These are phyloP conservation scores for Magnolia changhungtana DNA, from an alignment of 164 flowering plant species.

Conservation along the genomic window DNA sequence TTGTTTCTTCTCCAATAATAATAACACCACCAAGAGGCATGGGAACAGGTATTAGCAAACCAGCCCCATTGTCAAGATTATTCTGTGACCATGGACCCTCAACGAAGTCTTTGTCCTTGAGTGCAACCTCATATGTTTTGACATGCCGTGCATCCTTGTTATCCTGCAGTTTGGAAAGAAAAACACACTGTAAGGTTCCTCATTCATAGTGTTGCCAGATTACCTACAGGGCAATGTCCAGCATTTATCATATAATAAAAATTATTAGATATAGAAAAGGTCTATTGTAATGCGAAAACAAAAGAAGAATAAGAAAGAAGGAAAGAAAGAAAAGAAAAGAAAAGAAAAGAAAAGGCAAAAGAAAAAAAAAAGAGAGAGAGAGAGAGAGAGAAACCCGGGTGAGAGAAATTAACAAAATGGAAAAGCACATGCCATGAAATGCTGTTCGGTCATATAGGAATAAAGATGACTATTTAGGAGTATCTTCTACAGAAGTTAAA, in stretches of 20 bases:
- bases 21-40: constrained; percentile 94
- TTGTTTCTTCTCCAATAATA: constrained; percentile 95
- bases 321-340: not conserved
- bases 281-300: not conserved
- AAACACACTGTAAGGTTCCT: not conserved
- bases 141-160: constrained; percentile 96
- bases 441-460: too few relatives aligned
- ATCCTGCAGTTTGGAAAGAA: constrained; percentile 51
- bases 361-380: too few relatives aligned
- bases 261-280: not conserved
- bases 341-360: too few relatives aligned
- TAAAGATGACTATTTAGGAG: too few relatives aligned
- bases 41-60: constrained; percentile 88
- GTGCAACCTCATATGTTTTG: constrained; percentile 88
- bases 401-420: not conserved
- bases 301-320: not conserved
- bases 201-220: not conserved
- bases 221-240: not conserved
- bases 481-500: too few relatives aligned
- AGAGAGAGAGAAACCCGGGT: too few relatives aligned
- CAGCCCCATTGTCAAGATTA: constrained; percentile 98
- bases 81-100: constrained; percentile 98
- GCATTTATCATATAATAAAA: too few relatives aligned
- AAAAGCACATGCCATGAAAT: not conserved
- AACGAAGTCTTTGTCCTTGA: constrained; percentile 92